Evolutionary conservation across 164 flowering plant genomes (phyloP).

Genomic region (Vitis amurensis): DNA sequence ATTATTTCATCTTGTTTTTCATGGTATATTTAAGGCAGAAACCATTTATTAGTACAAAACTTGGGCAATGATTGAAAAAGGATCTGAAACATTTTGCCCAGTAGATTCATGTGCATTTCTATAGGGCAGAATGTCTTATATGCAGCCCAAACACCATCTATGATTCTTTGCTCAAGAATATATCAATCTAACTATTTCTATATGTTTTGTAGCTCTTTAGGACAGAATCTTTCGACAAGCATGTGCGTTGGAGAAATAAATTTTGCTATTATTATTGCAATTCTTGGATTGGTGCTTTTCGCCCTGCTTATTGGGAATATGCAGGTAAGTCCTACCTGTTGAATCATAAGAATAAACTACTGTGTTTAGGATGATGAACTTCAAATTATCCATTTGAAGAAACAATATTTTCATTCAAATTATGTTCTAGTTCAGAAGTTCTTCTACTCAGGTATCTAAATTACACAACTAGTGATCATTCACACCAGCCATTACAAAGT

Average conservation of each 20-base stretch:
- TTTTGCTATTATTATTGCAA: slow-evolving; percentile 41
- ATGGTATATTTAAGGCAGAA: background rate
- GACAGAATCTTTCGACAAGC: slow-evolving; percentile 43
- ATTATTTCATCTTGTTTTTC: background rate
- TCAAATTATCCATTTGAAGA: too few species aligned
- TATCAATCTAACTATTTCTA: background rate
- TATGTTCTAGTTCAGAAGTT: too few species aligned
- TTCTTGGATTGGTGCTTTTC: slow-evolving; percentile 50
- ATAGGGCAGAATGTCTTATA: too few species aligned
- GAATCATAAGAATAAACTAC: background rate
- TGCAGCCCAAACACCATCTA: too few species aligned
- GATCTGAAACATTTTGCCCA: too few species aligned
- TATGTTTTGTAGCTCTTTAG: slow-evolving; percentile 39
- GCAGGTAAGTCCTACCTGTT: slow-evolving; percentile 39
- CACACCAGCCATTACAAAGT: too few species aligned
- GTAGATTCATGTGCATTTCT: too few species aligned
- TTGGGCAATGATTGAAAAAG: too few species aligned
- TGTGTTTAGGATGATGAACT: background rate
- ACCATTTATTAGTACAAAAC: background rate
- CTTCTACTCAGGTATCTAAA: too few species aligned
- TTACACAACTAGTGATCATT: too few species aligned
- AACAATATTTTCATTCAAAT: too few species aligned
- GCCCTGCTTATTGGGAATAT: slow-evolving; percentile 55
- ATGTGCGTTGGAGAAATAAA: slow-evolving; percentile 36
- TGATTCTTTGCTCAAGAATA: background rate